A percentile compares a stretch with the other conserved stretches of the same genome.
Conservation (phyloP, 2,329 filamentous ascomycete species). For the Thielaviopsis ethacetica region DNA sequence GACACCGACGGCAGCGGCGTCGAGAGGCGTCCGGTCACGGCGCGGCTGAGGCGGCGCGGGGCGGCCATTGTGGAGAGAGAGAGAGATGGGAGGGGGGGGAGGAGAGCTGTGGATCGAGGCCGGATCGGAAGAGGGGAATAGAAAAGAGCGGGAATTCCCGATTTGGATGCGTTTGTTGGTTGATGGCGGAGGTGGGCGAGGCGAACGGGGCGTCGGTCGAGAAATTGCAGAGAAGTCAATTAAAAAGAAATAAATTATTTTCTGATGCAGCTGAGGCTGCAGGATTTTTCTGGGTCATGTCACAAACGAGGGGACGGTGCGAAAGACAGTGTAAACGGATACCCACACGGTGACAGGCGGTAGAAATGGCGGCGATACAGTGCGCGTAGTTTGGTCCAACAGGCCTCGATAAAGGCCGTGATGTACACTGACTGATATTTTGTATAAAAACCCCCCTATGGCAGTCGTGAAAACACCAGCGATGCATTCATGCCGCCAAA, state of each 20-base stretch:
- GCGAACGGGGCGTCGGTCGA: neutral
- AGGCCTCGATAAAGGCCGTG: conserved; percentile 1
- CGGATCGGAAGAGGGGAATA: no score
- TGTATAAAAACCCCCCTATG: neutral
- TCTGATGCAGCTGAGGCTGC: conserved; percentile 1
- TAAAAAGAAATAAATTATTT: neutral
- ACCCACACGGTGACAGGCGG: neutral
- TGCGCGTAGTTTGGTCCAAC: neutral
- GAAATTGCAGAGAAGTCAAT: neutral
- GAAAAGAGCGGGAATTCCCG: no score
- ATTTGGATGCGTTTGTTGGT: neutral
- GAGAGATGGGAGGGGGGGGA: neutral
- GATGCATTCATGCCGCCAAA: conserved; percentile 95
- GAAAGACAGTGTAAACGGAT: neutral
- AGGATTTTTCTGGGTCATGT: conserved; percentile 6
- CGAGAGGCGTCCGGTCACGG: neutral
- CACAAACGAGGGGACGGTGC: conserved; percentile 6
- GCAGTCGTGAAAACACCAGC: conserved; percentile 49
- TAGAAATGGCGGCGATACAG: neutral
- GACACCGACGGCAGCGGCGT: neutral
- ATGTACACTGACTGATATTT: no score
- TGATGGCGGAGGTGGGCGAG: neutral
- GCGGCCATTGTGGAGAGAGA: neutral
- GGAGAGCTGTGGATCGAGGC: neutral
- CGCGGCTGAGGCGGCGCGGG: neutral